Conservation (phyloP, 352 stramenopile genomes). For the Globisporangium nodosum region DNA sequence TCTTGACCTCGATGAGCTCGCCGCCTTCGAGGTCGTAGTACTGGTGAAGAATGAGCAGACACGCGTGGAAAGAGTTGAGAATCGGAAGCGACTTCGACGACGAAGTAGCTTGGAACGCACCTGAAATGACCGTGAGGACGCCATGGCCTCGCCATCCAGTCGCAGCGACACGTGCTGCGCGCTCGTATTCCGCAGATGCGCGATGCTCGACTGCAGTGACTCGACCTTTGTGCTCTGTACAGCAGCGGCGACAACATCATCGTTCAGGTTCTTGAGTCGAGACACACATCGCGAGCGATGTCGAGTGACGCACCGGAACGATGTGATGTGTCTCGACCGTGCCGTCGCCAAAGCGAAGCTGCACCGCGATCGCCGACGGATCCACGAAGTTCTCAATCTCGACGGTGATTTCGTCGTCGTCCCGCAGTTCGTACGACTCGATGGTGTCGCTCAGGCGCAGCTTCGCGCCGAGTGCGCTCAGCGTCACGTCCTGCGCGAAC, state of each 20-base stretch:
- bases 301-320: slow-evolving; percentile 21
- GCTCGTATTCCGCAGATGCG: slow-evolving; percentile 21
- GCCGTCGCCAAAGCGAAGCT: slow-evolving; percentile 39
- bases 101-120: slow-evolving; percentile 16
- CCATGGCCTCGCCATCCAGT: slow-evolving; percentile 54
- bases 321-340: slow-evolving; percentile 27
- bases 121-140: slow-evolving; percentile 29
- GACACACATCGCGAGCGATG: neutral
- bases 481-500: slow-evolving; percentile 39
- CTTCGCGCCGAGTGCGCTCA: slow-evolving; percentile 38
- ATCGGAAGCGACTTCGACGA: neutral
- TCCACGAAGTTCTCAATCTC: slow-evolving; percentile 33
- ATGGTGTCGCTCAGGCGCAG: slow-evolving; percentile 39
- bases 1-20: slow-evolving; percentile 61
- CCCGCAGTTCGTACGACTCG: slow-evolving; percentile 41
- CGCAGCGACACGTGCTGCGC: slow-evolving; percentile 26
- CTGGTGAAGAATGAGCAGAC: slow-evolving; percentile 1
- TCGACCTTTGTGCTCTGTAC: slow-evolving; percentile 39
- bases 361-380: slow-evolving; percentile 28
- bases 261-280: neutral
- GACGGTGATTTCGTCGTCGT: slow-evolving; percentile 63
- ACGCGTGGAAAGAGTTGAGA: neutral
- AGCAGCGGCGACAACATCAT: neutral
- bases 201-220: slow-evolving; percentile 26
- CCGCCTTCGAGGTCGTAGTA: slow-evolving; percentile 64